These are phyloP conservation scores for Hypoxylon sp. DNA, from an alignment of 2,329 filamentous ascomycete genomes.

Conservation along the genomic window DNA sequence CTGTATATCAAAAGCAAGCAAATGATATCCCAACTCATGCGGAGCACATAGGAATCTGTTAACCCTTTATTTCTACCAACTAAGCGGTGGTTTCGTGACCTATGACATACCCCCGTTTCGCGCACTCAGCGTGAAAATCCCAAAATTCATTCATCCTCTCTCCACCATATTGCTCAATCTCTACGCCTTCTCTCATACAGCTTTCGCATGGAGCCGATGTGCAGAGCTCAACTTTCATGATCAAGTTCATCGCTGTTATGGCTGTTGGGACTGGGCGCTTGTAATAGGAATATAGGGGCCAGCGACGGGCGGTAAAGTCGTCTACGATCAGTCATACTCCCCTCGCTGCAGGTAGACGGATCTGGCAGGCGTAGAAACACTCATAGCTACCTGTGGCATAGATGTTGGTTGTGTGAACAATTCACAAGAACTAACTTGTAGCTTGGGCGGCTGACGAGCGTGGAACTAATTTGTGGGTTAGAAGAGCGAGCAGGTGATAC, in stretches of 20 bases:
- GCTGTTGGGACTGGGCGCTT: background rate
- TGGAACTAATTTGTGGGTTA: background rate
- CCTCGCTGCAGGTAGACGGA: background rate
- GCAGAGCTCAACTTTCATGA: no score
- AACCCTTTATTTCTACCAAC: background rate
- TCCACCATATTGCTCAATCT: no score
- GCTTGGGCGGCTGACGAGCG: background rate
- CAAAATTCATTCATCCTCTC: no score
- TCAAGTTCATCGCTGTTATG: background rate
- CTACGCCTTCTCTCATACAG: no score
- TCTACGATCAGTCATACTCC: background rate
- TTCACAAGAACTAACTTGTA: background rate
- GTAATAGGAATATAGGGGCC: background rate
- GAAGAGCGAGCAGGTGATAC: background rate
- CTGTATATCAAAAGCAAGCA: slow-evolving; percentile 17
- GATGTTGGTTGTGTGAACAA: background rate
- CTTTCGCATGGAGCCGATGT: no score
- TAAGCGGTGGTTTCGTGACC: background rate
- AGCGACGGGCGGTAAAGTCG: background rate
- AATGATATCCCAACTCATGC: slow-evolving; percentile 27
- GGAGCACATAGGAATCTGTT: background rate
- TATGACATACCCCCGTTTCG: background rate
- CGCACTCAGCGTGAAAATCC: no score
- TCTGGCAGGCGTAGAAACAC: background rate
- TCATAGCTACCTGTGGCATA: no score